Conservation (phyloP, 768 basidiomycete genomes). For the Amanita subjunquillea region DNA sequence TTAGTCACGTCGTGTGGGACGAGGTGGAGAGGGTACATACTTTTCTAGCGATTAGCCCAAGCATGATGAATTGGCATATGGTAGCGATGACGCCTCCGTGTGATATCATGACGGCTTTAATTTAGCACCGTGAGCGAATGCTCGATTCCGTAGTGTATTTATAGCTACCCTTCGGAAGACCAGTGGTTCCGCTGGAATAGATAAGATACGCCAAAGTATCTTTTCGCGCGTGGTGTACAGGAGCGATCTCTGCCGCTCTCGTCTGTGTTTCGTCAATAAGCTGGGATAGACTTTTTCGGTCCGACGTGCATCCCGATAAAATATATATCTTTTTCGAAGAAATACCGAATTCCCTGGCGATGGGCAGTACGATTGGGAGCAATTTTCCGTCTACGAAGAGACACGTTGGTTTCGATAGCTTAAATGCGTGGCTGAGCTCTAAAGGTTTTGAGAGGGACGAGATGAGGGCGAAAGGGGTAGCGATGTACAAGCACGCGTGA, state of each 20-base stretch:
- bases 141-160: neutral
- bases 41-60: constrained; percentile 18
- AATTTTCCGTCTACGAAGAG: constrained; percentile 25
- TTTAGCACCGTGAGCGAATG: neutral
- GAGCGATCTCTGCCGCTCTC: constrained; percentile 27
- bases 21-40: constrained; percentile 14
- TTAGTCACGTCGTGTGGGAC: neutral
- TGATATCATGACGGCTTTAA: constrained; percentile 59
- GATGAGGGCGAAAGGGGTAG: constrained; percentile 24
- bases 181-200: constrained; percentile 74
- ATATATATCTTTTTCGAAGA: constrained; percentile 37
- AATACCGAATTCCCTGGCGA: constrained; percentile 23
- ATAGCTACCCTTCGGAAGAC: constrained; percentile 57
- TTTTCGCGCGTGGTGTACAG: constrained; percentile 32
- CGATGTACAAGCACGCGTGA: constrained; percentile 19
- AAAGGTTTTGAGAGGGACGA: constrained; percentile 27
- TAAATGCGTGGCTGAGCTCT: constrained; percentile 25
- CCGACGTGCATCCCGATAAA: constrained; percentile 23
- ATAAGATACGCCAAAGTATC: constrained; percentile 60
- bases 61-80: constrained; percentile 24
- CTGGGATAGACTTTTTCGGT: constrained; percentile 31
- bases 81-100: constrained; percentile 51
- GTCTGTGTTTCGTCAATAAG: constrained; percentile 29
- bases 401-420: constrained; percentile 20
- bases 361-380: constrained; percentile 18